These are phyloP conservation scores for Hanseniaspora lindneri DNA, from an alignment of 805 yeast species.

Conservation along the genomic window DNA sequence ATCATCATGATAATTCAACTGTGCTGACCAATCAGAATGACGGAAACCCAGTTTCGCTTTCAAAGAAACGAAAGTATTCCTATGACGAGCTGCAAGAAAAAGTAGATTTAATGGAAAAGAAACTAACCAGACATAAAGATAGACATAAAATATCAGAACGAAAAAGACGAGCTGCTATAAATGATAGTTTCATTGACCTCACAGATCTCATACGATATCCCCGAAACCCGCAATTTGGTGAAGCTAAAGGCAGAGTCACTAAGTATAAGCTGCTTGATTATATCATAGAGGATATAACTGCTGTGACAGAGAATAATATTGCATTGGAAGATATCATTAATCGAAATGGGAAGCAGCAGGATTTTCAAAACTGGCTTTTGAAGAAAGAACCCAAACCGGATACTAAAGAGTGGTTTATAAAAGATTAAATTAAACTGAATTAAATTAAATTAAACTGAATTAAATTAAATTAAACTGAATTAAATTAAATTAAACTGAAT, in stretches of 20 bases:
- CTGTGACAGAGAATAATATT: constrained; percentile 24
- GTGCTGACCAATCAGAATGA: no score
- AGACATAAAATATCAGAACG: constrained; percentile 13
- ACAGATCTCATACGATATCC: constrained; percentile 22
- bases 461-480: no score
- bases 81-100: constrained; percentile 9
- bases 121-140: constrained; percentile 8
- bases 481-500: no score
- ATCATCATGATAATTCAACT: no score
- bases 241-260: constrained; percentile 23
- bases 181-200: constrained; percentile 24
- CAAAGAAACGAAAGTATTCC: neutral
- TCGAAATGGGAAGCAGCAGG: neutral
- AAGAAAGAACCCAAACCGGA: neutral
- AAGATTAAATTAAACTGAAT: no score
- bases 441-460: no score
- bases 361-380: constrained; percentile 1
- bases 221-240: constrained; percentile 4
- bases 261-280: constrained; percentile 25
- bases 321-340: constrained; percentile 18
- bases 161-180: constrained; percentile 19
- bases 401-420: neutral
- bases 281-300: constrained; percentile 26
- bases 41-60: no score
- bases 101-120: constrained; percentile 2